Evolutionary conservation across 139 green algal species (phyloP).

Genomic region (Chlorella sp.): DNA sequence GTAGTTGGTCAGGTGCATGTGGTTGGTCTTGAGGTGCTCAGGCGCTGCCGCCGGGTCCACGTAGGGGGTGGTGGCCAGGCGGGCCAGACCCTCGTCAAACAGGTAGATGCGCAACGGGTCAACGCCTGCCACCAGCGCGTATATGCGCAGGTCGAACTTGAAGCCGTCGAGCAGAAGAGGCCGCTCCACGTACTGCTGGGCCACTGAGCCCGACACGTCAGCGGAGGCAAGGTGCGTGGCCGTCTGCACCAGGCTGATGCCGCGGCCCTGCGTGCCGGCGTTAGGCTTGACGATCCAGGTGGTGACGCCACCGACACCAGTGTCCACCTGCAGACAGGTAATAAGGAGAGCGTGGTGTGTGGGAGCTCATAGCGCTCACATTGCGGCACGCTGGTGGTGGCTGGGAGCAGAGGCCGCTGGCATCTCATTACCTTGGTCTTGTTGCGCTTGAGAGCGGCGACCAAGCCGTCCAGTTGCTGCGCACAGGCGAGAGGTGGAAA

Average conservation of each 20-base stretch:
- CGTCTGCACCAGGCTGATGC: conserved; percentile 53
- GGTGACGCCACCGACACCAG: neutral
- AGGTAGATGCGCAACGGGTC: conserved; percentile 62
- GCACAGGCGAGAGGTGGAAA: too few species aligned
- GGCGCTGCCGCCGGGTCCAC: conserved; percentile 13
- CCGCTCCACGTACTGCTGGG: conserved; percentile 48
- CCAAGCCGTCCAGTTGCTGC: conserved; percentile 34
- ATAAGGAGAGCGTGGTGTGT: neutral
- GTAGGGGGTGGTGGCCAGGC: conserved; percentile 65
- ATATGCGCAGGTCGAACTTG: conserved; percentile 69
- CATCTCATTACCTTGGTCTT: conserved; percentile 12
- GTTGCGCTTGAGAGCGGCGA: conserved; percentile 27
- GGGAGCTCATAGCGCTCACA: neutral
- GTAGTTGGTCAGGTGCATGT: conserved; percentile 52
- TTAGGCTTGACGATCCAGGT: conserved; percentile 53
- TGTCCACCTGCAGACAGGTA: neutral
- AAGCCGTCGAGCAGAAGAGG: conserved; percentile 55
- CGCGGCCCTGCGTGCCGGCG: conserved; percentile 36
- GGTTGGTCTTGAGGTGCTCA: conserved; percentile 43
- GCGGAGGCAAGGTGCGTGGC: neutral
- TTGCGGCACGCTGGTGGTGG: neutral
- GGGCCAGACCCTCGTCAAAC: conserved; percentile 59
- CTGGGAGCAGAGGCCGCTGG: neutral
- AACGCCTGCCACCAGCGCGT: conserved; percentile 46
- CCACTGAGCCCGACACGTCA: conserved; percentile 8